A percentile compares a stretch with the other conserved stretches of the same genome.
Evolutionary conservation across 2,329 filamentous ascomycete species (phyloP).

Genomic region (Fusarium buxicola): DNA sequence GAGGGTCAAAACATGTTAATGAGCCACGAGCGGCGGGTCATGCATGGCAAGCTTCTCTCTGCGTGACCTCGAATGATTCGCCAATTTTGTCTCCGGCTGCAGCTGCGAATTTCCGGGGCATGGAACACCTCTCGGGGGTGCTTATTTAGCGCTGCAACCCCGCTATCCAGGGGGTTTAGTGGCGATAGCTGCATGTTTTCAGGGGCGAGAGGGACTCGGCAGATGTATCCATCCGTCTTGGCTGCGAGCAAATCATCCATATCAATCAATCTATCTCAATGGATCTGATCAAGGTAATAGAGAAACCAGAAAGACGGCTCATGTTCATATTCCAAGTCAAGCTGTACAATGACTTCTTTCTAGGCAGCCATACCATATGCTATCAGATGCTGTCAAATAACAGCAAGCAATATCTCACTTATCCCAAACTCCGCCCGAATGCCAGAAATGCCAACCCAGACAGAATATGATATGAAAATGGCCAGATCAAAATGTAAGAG

Average conservation of each 20-base stretch:
- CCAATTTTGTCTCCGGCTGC: conserved; percentile 20
- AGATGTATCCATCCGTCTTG: conserved; percentile 14
- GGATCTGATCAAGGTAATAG: not conserved
- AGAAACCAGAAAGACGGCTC: conserved; percentile 6
- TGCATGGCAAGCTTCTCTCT: conserved; percentile 13
- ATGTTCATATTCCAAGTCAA: conserved; percentile 19
- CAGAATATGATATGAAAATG: conserved; percentile 8
- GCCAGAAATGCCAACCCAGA: conserved; percentile 7
- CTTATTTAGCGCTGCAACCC: conserved; percentile 33
- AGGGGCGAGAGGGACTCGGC: conserved; percentile 21
- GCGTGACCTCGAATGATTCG: conserved; percentile 28
- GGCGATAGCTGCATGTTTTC: conserved; percentile 21
- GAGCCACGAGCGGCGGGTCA: conserved; percentile 15
- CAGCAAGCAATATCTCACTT: conserved; percentile 4
- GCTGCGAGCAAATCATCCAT: not conserved
- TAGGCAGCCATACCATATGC: conserved; percentile 18
- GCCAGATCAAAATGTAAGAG: conserved; percentile 18
- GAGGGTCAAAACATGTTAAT: conserved; percentile 13
- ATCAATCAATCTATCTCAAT: not conserved
- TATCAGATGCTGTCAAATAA: conserved; percentile 14
- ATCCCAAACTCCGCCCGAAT: conserved; percentile 22
- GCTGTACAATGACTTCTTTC: conserved; percentile 22
- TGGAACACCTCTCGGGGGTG: conserved; percentile 6
- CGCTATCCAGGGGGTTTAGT: conserved; percentile 37
- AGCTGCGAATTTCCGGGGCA: conserved; percentile 29